phyloP scores from a whole-genome alignment of 140 eudicot genomes.

The Bidens hawaiensis region DNA sequence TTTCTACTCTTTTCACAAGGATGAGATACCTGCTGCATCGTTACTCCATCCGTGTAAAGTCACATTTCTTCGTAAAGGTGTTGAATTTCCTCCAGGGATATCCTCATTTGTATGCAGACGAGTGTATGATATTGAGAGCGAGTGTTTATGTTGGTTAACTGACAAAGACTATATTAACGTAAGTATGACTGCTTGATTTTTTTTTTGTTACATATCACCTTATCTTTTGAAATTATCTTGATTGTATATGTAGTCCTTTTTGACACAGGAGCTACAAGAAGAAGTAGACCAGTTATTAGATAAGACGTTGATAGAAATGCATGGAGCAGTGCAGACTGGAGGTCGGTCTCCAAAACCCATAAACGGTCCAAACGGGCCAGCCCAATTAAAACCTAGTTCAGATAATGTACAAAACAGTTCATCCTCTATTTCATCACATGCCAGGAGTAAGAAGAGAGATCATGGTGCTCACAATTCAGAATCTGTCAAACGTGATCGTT shows the following conservation, averaged over 20 bases:
- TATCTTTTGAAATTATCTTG: conserved; percentile 23
- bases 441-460: conserved; percentile 82
- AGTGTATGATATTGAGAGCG: conserved; percentile 64
- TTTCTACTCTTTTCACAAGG: conserved; percentile 81
- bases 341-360: conserved; percentile 81
- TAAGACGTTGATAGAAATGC: conserved; percentile 65
- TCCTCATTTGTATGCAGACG: conserved; percentile 87
- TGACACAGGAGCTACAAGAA: conserved; percentile 68
- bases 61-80: conserved; percentile 91
- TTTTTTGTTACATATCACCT: background rate
- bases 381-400: conserved; percentile 57
- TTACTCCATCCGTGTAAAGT: conserved; percentile 96
- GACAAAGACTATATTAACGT: conserved; percentile 71
- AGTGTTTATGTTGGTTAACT: conserved; percentile 82
- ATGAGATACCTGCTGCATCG: conserved; percentile 87
- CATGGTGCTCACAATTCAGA: conserved; percentile 60
- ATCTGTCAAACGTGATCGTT: conserved; percentile 72
- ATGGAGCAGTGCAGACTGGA: conserved; percentile 70
- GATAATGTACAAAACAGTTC: conserved; percentile 66
- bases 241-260: conserved; percentile 26
- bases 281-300: conserved; percentile 79
- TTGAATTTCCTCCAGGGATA: conserved; percentile 74
- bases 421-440: conserved; percentile 48
- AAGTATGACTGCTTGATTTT: conserved; percentile 24
- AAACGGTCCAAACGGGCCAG: conserved; percentile 43